Conservation (phyloP, 345 rosid genomes). For the Eucalyptus globulus region DNA sequence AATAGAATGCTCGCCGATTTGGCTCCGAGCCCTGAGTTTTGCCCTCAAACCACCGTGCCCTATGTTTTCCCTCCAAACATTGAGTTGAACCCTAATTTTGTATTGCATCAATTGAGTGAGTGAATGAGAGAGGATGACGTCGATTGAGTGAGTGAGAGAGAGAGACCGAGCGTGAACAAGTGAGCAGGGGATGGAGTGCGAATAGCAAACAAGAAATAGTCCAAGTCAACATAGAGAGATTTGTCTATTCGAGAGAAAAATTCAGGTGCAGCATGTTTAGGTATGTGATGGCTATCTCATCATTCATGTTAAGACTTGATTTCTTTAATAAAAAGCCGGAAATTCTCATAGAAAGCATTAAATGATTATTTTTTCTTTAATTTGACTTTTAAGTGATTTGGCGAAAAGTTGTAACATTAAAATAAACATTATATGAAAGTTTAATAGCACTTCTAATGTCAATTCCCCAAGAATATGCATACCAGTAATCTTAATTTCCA, state of each 20-base stretch:
- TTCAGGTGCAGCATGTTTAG: not conserved
- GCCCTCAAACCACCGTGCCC: not conserved
- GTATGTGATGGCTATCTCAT: not conserved
- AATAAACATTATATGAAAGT: fast-evolving
- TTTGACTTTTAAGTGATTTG: no score
- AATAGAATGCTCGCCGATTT: not conserved
- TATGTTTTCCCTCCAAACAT: not conserved
- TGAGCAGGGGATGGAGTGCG: not conserved
- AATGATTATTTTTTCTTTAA: no score
- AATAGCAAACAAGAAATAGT: not conserved
- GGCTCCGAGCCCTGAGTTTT: not conserved
- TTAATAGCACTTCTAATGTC: no score
- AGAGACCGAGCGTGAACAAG: not conserved
- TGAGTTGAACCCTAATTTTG: not conserved
- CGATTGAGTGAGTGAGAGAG: not conserved
- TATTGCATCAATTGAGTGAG: not conserved
- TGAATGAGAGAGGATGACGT: not conserved
- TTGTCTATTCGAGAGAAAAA: not conserved
- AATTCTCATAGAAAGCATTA: not conserved
- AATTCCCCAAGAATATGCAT: not conserved
- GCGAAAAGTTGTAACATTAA: fast-evolving
- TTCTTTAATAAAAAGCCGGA: not conserved
- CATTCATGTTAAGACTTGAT: not conserved
- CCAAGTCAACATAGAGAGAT: not conserved
- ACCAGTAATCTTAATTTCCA: not conserved